These are phyloP conservation scores for Boletus eberwhitei DNA, from an alignment of 768 basidiomycete species.

Conservation along the genomic window DNA sequence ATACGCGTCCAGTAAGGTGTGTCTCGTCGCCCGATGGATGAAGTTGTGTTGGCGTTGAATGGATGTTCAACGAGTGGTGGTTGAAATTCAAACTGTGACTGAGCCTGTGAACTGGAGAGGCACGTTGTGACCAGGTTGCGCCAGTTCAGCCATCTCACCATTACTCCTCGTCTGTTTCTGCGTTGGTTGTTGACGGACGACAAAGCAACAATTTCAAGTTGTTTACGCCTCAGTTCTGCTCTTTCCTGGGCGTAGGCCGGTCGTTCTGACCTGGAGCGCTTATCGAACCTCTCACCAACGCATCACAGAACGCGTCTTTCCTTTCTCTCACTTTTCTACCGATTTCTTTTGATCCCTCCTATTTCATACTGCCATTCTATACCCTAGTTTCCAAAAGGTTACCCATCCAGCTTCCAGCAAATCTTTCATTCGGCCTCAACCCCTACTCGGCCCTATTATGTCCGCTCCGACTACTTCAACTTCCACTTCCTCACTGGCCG, in stretches of 20 bases:
- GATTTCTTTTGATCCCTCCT: conserved; percentile 26
- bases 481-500: conserved; percentile 40
- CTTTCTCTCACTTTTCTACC: conserved; percentile 35
- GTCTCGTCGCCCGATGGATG: no score
- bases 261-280: conserved; percentile 32
- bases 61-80: background rate
- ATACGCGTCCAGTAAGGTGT: background rate
- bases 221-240: conserved; percentile 28
- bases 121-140: conserved; percentile 16
- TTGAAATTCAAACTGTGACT: conserved; percentile 41
- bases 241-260: conserved; percentile 29
- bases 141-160: conserved; percentile 10
- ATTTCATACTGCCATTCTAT: conserved; percentile 25
- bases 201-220: conserved; percentile 25
- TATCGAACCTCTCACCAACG: conserved; percentile 35
- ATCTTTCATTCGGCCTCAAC: conserved; percentile 19
- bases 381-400: conserved; percentile 24
- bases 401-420: conserved; percentile 11
- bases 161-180: conserved; percentile 22
- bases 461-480: conserved; percentile 50
- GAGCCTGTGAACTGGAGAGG: conserved; percentile 29
- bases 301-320: conserved; percentile 36
- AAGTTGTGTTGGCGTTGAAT: no score
- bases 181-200: conserved; percentile 37
- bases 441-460: conserved; percentile 33